Evolutionary conservation across 805 yeast species (phyloP), one percentile per base, ranked within the genome.

Genomic region (Saturnispora besseyi): DNA sequence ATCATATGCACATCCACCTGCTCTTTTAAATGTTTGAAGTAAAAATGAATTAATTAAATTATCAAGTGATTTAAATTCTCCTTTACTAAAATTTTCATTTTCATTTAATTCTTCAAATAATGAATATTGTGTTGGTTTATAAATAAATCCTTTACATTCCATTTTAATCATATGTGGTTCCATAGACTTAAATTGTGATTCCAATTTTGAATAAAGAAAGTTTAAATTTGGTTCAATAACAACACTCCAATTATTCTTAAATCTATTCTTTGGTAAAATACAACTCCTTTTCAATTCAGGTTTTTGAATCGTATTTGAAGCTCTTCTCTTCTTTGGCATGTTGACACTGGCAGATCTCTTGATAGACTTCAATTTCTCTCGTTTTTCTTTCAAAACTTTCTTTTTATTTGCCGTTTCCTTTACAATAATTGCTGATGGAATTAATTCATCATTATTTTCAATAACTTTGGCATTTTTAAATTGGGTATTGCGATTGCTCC

Each of bases 1-100:
- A 28, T 56, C 61, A 12, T 53, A 30, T 2, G 44, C 36, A n/a
- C 42, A 32, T 5, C 58, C 60, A 22, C 50, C 52, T 22, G 50
- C 56, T 40, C 55, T 52, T 34, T 56, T 60, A 8, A 28, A 51
- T 4, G 49, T 28, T 30, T 60, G 63, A 24, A 50, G 15, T 3
- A 57, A 37, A 37, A 57, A 57, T 8, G 54, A 55, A 43, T 55
- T 54, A 41, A 62, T 48, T 11, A 58, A 42, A 13, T 34, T 18
- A 50, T 62, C 64, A 0, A 59, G 46, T 11, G 38, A 26, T 11
- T 41, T 38, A 5, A 49, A 33, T 24, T 44, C 49, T 6, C 32
- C 37, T 13, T 54, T 51, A 7, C 15, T 42, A 11, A 44, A 52
- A 9, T 40, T 26, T 2, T 28, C 50, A 30, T 45, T 26, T 15